A percentile compares a stretch with the other conserved stretches of the same genome.
These are phyloP conservation scores for Monascus purpureus DNA, from an alignment of 495 filamentous ascomycete species.

Conservation along the genomic window DNA sequence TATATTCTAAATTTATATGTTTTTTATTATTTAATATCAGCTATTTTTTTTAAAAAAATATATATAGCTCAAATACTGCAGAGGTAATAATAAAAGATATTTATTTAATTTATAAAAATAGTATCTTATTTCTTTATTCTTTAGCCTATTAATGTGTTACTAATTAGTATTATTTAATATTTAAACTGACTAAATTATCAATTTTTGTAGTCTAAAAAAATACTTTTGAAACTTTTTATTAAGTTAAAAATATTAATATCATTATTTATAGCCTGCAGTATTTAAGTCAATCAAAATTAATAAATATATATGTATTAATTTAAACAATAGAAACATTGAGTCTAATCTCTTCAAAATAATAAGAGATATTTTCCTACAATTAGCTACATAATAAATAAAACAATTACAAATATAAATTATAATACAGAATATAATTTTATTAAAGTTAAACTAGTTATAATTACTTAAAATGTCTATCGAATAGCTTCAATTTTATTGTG, in stretches of 20 bases:
- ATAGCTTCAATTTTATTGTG: too few species aligned
- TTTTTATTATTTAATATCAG: slow-evolving; percentile 4
- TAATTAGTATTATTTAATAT: slow-evolving; percentile 4
- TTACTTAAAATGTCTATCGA: slow-evolving; percentile 3
- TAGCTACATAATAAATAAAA: slow-evolving; percentile 4
- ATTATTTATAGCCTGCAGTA: slow-evolving; percentile 1
- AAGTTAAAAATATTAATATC: slow-evolving; percentile 4
- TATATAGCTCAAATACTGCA: too few species aligned
- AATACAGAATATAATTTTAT: neutral
- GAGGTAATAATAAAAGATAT: too few species aligned
- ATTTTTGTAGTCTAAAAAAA: slow-evolving; percentile 2
- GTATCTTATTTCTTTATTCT: neutral
- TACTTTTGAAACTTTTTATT: slow-evolving; percentile 4
- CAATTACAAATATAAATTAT: slow-evolving; percentile 5
- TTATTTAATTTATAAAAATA: slow-evolving; percentile 3
- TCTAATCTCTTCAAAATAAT: slow-evolving; percentile 3
- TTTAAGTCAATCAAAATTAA: neutral
- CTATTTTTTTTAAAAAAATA: too few species aligned
- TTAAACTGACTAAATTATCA: slow-evolving; percentile 3
- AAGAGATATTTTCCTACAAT: slow-evolving; percentile 4
- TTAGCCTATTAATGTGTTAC: slow-evolving; percentile 3
- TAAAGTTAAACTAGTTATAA: slow-evolving; percentile 4
- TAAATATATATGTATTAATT: slow-evolving; percentile 5
- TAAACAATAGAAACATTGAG: slow-evolving; percentile 2
- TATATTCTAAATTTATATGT: slow-evolving; percentile 5